A percentile compares a stretch with the other conserved stretches of the same genome.
These are phyloP conservation scores for Diversispora epigaea DNA, from an alignment of 192 early-diverging fungal species.

Conservation along the genomic window DNA sequence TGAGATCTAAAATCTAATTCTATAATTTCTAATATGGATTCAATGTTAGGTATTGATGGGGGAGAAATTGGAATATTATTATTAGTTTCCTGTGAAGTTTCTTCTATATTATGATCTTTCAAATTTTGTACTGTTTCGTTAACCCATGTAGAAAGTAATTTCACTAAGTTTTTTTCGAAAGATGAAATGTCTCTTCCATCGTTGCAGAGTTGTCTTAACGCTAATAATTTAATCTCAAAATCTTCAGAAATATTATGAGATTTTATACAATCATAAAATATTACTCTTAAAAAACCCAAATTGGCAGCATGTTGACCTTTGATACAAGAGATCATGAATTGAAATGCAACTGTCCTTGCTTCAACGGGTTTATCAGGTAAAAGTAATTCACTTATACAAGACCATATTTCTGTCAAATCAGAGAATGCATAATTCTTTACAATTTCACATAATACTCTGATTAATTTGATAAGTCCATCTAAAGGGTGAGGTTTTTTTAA, in stretches of 20 bases:
- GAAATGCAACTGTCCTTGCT: constrained; percentile 51
- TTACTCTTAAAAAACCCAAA: constrained; percentile 54
- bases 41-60: constrained; percentile 4
- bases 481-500: constrained; percentile 42
- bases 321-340: constrained; percentile 62
- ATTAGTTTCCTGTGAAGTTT: background rate
- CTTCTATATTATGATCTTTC: constrained; percentile 10
- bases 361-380: constrained; percentile 46
- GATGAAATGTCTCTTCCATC: constrained; percentile 57
- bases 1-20: background rate
- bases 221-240: constrained; percentile 50
- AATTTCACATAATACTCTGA: constrained; percentile 49
- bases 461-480: constrained; percentile 44
- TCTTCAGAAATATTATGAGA: constrained; percentile 52
- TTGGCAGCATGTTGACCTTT: constrained; percentile 52
- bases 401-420: constrained; percentile 54
- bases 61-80: background rate
- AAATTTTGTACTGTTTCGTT: constrained; percentile 45
- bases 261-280: constrained; percentile 55
- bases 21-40: background rate
- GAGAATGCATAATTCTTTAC: constrained; percentile 52
- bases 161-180: constrained; percentile 59
- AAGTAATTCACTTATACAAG: constrained; percentile 51
- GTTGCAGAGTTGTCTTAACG: constrained; percentile 50
- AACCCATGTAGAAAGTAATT: constrained; percentile 52